Evolutionary conservation across 1,284 basidiomycete genomes (phyloP).

Genomic region (Marasmius sp.): DNA sequence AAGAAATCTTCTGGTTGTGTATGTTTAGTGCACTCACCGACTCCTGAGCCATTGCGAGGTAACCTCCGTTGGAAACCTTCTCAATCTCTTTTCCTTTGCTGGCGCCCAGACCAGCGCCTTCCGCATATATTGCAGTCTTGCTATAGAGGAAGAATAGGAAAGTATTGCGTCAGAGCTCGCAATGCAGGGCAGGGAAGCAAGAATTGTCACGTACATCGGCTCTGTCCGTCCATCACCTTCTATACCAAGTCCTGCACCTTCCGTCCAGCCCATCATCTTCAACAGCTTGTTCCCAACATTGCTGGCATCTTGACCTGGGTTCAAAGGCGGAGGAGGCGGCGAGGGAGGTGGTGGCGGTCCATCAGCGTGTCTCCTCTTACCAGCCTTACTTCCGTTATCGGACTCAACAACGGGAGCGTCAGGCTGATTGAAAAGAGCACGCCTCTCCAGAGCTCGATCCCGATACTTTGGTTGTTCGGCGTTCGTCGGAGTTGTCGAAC

Average conservation of each 20-base stretch:
- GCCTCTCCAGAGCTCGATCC: constrained; percentile 87
- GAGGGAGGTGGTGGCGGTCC: constrained; percentile 64
- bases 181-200: constrained; percentile 8
- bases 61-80: constrained; percentile 73
- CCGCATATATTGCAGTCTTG: constrained; percentile 81
- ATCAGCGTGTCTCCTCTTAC: constrained; percentile 56
- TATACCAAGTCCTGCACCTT: constrained; percentile 83
- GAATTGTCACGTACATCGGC: constrained; percentile 63
- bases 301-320: constrained; percentile 72
- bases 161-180: background rate
- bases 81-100: constrained; percentile 84
- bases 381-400: constrained; percentile 29
- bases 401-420: constrained; percentile 72
- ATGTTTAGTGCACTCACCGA: constrained; percentile 38
- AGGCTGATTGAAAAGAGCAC: constrained; percentile 87
- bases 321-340: constrained; percentile 57
- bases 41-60: constrained; percentile 76
- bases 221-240: constrained; percentile 82
- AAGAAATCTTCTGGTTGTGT: background rate
- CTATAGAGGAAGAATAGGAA: constrained; percentile 32
- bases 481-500: constrained; percentile 13
- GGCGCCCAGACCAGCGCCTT: constrained; percentile 85
- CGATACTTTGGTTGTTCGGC: constrained; percentile 77
- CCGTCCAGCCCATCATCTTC: constrained; percentile 95
- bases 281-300: constrained; percentile 90